Evolutionary conservation across 2,329 filamentous ascomycete species (phyloP), one percentile per base, ranked within the genome.

Genomic region (Pezicula rhizophila): DNA sequence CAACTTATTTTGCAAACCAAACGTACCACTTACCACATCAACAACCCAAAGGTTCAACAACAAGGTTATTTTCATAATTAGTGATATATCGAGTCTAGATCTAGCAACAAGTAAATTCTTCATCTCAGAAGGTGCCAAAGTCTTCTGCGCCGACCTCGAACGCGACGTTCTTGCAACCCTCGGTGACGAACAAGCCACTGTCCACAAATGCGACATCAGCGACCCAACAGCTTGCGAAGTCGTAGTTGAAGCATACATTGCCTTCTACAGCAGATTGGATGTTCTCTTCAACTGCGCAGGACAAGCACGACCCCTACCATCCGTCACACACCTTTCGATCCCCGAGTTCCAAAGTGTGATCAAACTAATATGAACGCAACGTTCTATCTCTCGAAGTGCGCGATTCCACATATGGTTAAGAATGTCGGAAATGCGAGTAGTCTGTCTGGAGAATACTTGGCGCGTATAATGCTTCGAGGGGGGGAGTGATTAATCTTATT

Each of bases 391-490:
- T n/a, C 8, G 8, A 8, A 15, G 8, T 4, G 4, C 25, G 15
- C 43, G 33, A 38, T 49, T 39, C 47, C 47, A 39, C 20, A 47
- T 33, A 39, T 44, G 47, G 6, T 5, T 5, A 38, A 35, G n/a
- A 28, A 28, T 11, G 41, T 85, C 70, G 77, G 76, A 2, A 78
- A 72, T 42, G 80, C 85, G 1, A 79, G 80, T 0, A 80, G 80
- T 0, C 66, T 43, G 2, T n/a, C 41, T 8, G 41, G 17, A 8
- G 41, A 43, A 26, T 26, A 11, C 20, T 43, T 5, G 2, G 17
- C n/a, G 17, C 18, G 8, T 43, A 43, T 15, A 28, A 12, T 25
- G 20, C 41, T 14, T 17, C 25, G 8, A 43, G 31, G 15, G 41
- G 8, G n/a, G 41, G 18, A 4, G 23, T 78, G 15, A 72, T 79